Base-by-base conservation (phyloP, 2,329 filamentous ascomycete genomes). In the Blumeria graminis region DNA sequence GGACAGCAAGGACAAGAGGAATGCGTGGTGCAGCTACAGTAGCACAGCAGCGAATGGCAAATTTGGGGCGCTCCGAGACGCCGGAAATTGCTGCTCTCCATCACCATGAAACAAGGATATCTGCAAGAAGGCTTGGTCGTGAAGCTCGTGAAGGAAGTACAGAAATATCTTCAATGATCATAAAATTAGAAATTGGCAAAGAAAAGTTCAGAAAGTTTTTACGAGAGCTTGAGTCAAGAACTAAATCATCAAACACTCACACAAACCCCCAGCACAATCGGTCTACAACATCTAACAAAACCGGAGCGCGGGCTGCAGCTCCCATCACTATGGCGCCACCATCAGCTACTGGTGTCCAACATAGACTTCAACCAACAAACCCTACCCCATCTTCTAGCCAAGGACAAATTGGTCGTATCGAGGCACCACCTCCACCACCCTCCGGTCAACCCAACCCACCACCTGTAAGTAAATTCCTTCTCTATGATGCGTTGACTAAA, bases 11-110 rank as follows among this genome's bases (percentile, higher is more conserved):
- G 60, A 94, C 88, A 8, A 78, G 90, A 66, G 84, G 84, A 53
- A 88, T 95, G 78, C 82, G 90, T 57, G 88, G 87, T 56, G 90
- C 90, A 14, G 90, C 90, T 14, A 82, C 81, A 32, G 84, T 83
- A 46, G 90, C 90, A 4, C 85, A 90, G 66, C 86, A 87, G 61
- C 84, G 89, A 57, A 90, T 96, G 79, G 82, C 82, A 38, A 83
- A 86, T 60, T 67, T 86, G 54, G 80, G 81, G 54, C 82, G 92
- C 59, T 95, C 90, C 35, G 86, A 89, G 66, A 96, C 92, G 0
- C 92, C 92, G 3, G 92, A 96, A 67, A 73, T 81, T 9, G 76
- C 81, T 5, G 76, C 73, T 56, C 71, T 76, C 61, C 82, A 81
- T 62, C 81, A 81, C 63, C 79, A 85, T 63, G 87, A 94, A 67